Base-by-base conservation (phyloP, 192 early-diverging fungal species). In the Thoreauomyces humboldtii region DNA sequence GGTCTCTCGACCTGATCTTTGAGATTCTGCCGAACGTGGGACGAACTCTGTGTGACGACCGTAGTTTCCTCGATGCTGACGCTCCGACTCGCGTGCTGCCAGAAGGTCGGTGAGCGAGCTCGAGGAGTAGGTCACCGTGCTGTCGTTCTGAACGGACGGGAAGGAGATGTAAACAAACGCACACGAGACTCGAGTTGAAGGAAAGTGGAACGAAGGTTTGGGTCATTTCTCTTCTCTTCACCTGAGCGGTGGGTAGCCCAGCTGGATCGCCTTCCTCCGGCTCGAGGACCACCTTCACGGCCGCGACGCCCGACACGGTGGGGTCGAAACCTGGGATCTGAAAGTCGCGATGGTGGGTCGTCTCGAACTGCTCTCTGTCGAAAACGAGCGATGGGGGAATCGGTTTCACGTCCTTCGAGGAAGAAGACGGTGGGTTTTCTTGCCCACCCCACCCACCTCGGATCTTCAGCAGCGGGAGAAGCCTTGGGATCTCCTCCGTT, bases 111-210 rank as follows among this genome's bases (percentile, higher is more conserved):
- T 29, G 27, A 52, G 32, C 2, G 25, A 22, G 25, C 27, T 15
- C 25, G 50, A 52, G 24, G 27, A 31, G 17, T 52, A 52, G 15
- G 25, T 22, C 2, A 52, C 50, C 6, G 15, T 6, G 29, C 50
- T 52, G 27, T 52, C 50, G 32, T 52, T 52, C 50, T 52, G 50
- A 14, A 52, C n/a, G n/a, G n/a, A n/a, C n/a, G n/a, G n/a, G n/a
- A n/a, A n/a, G n/a, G n/a, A n/a, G n/a, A n/a, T n/a, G n/a, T n/a
- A n/a, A n/a, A n/a, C n/a, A n/a, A n/a, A n/a, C n/a, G n/a, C n/a
- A n/a, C n/a, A n/a, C n/a, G n/a, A n/a, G n/a, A n/a, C n/a, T n/a
- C n/a, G n/a, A n/a, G n/a, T n/a, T n/a, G n/a, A n/a, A n/a, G n/a
- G n/a, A n/a, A n/a, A n/a, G n/a, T n/a, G n/a, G n/a, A n/a, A n/a